These are phyloP conservation scores for Pythium periplocum DNA, from an alignment of 352 stramenopile species.

Conservation along the genomic window DNA sequence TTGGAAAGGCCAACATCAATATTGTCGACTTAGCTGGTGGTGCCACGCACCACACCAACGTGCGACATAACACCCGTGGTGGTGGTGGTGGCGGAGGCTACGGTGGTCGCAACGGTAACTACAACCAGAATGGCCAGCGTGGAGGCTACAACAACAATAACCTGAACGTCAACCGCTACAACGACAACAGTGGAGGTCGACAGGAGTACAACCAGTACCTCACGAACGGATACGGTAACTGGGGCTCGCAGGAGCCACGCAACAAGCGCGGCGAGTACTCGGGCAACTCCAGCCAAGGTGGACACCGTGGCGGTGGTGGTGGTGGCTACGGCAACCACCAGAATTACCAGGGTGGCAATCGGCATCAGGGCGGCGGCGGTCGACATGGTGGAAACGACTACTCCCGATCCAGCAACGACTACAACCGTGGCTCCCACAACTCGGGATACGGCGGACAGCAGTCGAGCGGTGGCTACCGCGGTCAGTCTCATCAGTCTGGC, in stretches of 20 bases:
- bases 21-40: slow-evolving; percentile 75
- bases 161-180: slow-evolving; percentile 60
- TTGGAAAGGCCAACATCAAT: slow-evolving; percentile 81
- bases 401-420: slow-evolving; percentile 11
- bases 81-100: slow-evolving; percentile 29
- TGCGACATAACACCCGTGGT: slow-evolving; percentile 39
- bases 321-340: slow-evolving; percentile 17
- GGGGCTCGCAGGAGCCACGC: slow-evolving; percentile 70
- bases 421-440: slow-evolving; percentile 6
- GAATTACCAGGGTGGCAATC: slow-evolving; percentile 8
- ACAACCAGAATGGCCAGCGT: slow-evolving; percentile 27
- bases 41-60: slow-evolving; percentile 44
- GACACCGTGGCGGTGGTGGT: slow-evolving; percentile 14
- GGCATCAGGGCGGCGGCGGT: slow-evolving; percentile 10
- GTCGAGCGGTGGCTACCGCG: slow-evolving; percentile 21
- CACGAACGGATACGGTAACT: slow-evolving; percentile 67
- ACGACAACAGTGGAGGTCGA: slow-evolving; percentile 19
- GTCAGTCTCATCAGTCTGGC: slow-evolving; percentile 11
- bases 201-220: slow-evolving; percentile 75
- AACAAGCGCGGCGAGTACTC: slow-evolving; percentile 69
- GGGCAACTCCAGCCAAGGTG: slow-evolving; percentile 15
- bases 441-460: slow-evolving; percentile 20
- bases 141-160: slow-evolving; percentile 55
- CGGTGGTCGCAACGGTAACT: slow-evolving; percentile 23
- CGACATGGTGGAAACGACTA: slow-evolving; percentile 16